Base-by-base conservation (phyloP, 345 rosid genomes). In the Viola odorata region DNA sequence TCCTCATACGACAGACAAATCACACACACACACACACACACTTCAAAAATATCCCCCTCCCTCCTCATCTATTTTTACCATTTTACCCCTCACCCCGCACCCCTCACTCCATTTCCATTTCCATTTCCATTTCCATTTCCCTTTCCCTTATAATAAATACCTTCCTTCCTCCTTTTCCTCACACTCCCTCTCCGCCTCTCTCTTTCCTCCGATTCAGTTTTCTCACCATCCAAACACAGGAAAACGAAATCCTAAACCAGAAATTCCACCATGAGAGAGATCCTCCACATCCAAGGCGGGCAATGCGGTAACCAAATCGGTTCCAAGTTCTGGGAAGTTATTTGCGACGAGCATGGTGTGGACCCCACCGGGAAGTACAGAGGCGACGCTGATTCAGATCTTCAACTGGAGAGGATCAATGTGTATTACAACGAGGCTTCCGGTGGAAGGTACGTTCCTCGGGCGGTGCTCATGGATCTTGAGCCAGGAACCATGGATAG, bases 291-390 rank as follows among this genome's bases (percentile, higher is more conserved):
- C 12, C 98, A 91, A 61, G 98, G 88, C 5, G 98, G 98, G 53
- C 98, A 91, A 81, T 91, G 98, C 80, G 98, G 98, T 10, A 91
- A 91, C 86, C 98, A 91, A 66, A 91, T 91, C 73, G 98, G 98
- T 14, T 87, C 98, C 76, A 91, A 91, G 63, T 91, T 91, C 73
- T 91, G 98, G 98, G 98, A 91, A 66, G 98, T 91, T 5, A 91
- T 91, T 64, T 91, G 98, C 82, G 89, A 84, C 65, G 96, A 91
- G 66, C 98, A 91, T 60, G 98, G 98, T 15, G 80, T 91, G 49
- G 95, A 91, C 72, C 84, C 95, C 36, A 82, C 89, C 41, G 98
- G 96, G 0, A 78, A 88, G 65, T 91, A 83, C 78, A 73, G 41
- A n/a, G 94, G 85, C 7, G 91, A 77, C 13, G 78, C 72, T 1